Base-by-base conservation (phyloP, 129 eudicot genomes). In the Dittrichia graveolens region DNA sequence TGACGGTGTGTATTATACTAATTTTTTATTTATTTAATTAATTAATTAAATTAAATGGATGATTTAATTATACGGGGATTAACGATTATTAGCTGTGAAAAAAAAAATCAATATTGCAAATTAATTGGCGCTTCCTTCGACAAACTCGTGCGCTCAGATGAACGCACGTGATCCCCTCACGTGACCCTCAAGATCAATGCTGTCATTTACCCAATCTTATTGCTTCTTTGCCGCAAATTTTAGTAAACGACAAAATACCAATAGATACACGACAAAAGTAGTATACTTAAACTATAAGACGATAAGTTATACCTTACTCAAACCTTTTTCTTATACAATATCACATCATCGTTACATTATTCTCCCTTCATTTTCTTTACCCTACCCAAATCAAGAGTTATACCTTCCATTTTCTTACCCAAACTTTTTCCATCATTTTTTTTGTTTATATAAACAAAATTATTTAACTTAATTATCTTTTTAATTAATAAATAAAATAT, bases 21-120 rank as follows among this genome's bases (percentile, higher is more conserved):
- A 34, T 47, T n/a, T 8, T 37, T 8, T 49, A 10, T 39, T 69
- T 43, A 62, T 41, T 16, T 43, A n/a, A 4, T 46, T 31, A 35
- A 49, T 8, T 15, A 46, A n/a, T 41, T 63, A 15, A 7, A n/a
- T 63, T 7, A 16, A 14, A 63, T 63, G 52, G 48, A 14, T 49
- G 49, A 38, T 52, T 69, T 53, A 53, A 38, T 39, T 49, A 53
- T 69, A 52, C 40, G 49, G 74, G 74, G 74, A 69, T 39, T 52
- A 53, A 63, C 63, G 49, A 69, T 16, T 69, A 69, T 69, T 69
- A 69, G 74, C 62, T 69, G 74, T 69, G 63, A 69, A 69, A 52
- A 69, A 14, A 13, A n/a, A n/a, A n/a, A n/a, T 39, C 52, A 52
- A 69, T 69, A 63, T 63, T 53, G 53, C 74, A 38, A 69, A 63